Percentiles rank a stretch among this genome's conserved stretches.
Conservation (phyloP, 305 asterid species). For the Rubia occidens region DNA sequence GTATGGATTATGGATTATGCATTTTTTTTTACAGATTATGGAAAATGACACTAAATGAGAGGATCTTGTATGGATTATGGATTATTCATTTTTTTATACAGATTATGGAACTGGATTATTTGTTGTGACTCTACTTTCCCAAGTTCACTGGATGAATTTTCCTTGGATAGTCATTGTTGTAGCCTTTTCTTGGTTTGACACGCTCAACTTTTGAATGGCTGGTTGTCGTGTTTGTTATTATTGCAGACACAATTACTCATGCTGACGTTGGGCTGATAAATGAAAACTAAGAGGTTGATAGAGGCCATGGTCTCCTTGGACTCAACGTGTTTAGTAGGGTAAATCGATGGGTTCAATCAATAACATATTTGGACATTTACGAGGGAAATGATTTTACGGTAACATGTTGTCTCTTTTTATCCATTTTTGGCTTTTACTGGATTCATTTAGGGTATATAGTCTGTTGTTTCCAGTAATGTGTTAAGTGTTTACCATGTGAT, state of each 20-base stretch:
- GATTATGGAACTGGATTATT: neutral
- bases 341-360: constrained; percentile 85
- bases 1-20: too few species aligned
- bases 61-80: too few species aligned
- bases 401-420: constrained; percentile 14
- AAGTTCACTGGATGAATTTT: neutral
- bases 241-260: constrained; percentile 60
- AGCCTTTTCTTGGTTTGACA: neutral
- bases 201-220: constrained; percentile 15
- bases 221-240: constrained; percentile 6
- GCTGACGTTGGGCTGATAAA: constrained; percentile 79
- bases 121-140: neutral
- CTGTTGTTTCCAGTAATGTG: too few species aligned
- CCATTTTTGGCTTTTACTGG: neutral
- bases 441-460: neutral
- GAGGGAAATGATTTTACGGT: constrained; percentile 74
- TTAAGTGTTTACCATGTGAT: neutral
- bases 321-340: constrained; percentile 55
- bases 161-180: neutral
- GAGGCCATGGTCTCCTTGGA: constrained; percentile 89
- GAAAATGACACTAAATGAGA: neutral
- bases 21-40: too few species aligned
- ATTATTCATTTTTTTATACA: too few species aligned
- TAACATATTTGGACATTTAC: constrained; percentile 74
- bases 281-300: constrained; percentile 56